Evolutionary conservation across 768 basidiomycete genomes (phyloP), one percentile per base, ranked within the genome.

Genomic region (Podaxis sp.): DNA sequence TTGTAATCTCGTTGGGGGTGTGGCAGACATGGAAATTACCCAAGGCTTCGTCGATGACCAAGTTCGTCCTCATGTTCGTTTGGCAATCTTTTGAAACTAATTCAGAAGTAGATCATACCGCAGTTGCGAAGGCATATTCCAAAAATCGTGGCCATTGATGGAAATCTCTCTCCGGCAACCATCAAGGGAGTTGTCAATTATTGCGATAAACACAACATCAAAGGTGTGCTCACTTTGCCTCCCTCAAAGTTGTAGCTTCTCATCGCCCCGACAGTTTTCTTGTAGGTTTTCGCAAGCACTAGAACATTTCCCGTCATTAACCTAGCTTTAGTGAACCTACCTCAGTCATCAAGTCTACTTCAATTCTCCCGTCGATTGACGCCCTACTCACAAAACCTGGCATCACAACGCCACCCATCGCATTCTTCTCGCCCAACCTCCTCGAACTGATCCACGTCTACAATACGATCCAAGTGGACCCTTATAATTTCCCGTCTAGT

Each of bases 11-110:
- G 78, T 89, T 2, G 84, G 85, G n/a, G 97, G 97, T 2, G 85
- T 99, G 11, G 93, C 97, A 15, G 96, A 97, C 70, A 99, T 98
- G 93, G 84, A 81, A 69, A 84, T 90, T 51, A 83, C 86, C 8
- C 75, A 84, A 41, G 68, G 71, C 1, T 70, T 93, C 58, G 73
- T 78, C 24, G 76, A 73, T 12, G 72, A 81, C 68, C 87, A 89
- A 60, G 71, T 70, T 54, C 61, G 57, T 50, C 28, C 33, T 24
- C 59, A 62, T 20, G 6, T 38, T 3, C 2, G 24, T 5, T 30
- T 41, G 33, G 33, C 46, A 64, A n/a, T 44, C 48, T 33, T 38
- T 2, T 3, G 24, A 50, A 22, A 56, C 48, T 56, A 36, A 63
- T 8, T 51, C 6, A 8, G n/a, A 41, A 26, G 36, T 58, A 93